phyloP scores from a whole-genome alignment of 306 rosid genomes.

The barrel medic (Medicago truncatula) region MtrunA17r5.0-ANR NC_053044.1:32255001-32255500 shows the following conservation, averaged over 20 bases:
- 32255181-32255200: background rate
- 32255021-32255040: conserved; percentile 49
- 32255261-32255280: conserved; percentile 66
- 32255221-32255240: conserved; percentile 48
- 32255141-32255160: background rate
- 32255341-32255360: background rate
- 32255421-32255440: too few species aligned
- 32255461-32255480: too few species aligned
- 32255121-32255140: conserved; percentile 55
- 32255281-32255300: conserved; percentile 58
- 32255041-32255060: conserved; percentile 42
- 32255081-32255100: conserved; percentile 52
- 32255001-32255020: conserved; percentile 56
- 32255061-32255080: conserved; percentile 39
- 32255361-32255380: too few species aligned
- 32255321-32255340: background rate
- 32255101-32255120: conserved; percentile 55
- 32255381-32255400: too few species aligned
- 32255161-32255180: conserved; percentile 15
- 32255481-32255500: too few species aligned
- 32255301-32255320: conserved; percentile 29
- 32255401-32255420: too few species aligned
- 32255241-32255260: conserved; percentile 55
- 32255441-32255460: too few species aligned
- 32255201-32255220: conserved; percentile 42